Evolutionary conservation across 2,329 filamentous ascomycete genomes (phyloP), one percentile per base, ranked within the genome.

Genomic region (Trichoderma afroharzianum): DNA sequence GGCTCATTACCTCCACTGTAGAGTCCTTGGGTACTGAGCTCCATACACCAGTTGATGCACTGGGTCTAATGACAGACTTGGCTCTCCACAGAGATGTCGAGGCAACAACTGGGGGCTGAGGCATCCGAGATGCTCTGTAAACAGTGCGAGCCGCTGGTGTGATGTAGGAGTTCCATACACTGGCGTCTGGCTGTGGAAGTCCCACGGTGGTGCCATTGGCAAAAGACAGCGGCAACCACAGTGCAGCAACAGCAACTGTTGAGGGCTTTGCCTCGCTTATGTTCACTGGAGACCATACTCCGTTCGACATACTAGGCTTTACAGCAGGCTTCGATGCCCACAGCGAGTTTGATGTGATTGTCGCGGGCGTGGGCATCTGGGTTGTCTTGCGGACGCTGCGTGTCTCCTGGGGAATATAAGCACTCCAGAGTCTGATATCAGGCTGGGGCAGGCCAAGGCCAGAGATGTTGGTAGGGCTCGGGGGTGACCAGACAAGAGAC

Each of bases 161-260:
- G 30, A 71, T 68, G 26, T 71, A 71, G 1, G 70, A 70, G 11
- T 28, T 50, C 68, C 68, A 70, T 30, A 39, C 32, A 14, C 12
- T 14, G n/a, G 14, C 26, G 28, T 68, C 53, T 24, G 68, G 62
- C 28, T 71, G 68, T 1, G 58, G 30, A 8, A 58, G 58, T 67
- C 57, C 57, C 6, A 53, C 15, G 1, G 7, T 24, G 39, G 39
- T 30, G 28, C 12, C 43, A 15, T 28, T 43, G 18, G 32, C 30
- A 24, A 21, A 24, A 30, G 63, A 58, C 24, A 57, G 50, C 6
- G 63, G 50, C 15, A 33, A 3, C 63, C 63, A 67, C 21, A 67
- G 32, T 6, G 50, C 39, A 26, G 63, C 47, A 33, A 53, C n/a
- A 55, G 63, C 47, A 11, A 8, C 9, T n/a, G 4, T 21, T 50